These are phyloP conservation scores for Stachybotrys chartarum DNA, from an alignment of 2,329 filamentous ascomycete genomes.

Conservation along the genomic window DNA sequence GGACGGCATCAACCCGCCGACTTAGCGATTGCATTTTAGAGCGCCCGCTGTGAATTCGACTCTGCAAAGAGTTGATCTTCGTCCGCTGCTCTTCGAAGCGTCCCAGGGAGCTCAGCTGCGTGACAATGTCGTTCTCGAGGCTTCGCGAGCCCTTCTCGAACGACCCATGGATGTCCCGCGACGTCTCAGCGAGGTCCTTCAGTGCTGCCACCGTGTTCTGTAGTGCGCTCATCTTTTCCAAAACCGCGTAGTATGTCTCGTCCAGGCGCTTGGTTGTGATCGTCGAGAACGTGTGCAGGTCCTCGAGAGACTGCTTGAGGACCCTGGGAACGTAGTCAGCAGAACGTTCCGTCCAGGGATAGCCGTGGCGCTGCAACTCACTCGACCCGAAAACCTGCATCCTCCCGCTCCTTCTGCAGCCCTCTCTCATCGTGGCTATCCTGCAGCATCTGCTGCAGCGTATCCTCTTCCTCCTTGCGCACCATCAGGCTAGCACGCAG, in stretches of 20 bases:
- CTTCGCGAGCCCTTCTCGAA: conserved; percentile 55
- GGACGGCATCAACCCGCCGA: conserved; percentile 56
- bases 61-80: conserved; percentile 54
- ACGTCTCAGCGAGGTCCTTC: conserved; percentile 58
- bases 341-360: not conserved
- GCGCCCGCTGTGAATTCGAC: conserved; percentile 52
- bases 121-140: conserved; percentile 51
- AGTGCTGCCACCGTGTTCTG: conserved; percentile 58
- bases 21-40: conserved; percentile 53
- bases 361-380: conserved; percentile 13
- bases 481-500: conserved; percentile 33
- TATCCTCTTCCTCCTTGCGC: conserved; percentile 19
- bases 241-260: conserved; percentile 65
- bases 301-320: conserved; percentile 42
- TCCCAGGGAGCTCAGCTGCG: conserved; percentile 53
- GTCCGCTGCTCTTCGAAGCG: conserved; percentile 59
- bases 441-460: conserved; percentile 13
- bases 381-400: conserved; percentile 22
- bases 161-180: conserved; percentile 46
- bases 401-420: conserved; percentile 26
- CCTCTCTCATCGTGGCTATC: conserved; percentile 28
- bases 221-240: conserved; percentile 60
- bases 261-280: conserved; percentile 60
- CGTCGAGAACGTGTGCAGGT: conserved; percentile 54
- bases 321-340: conserved; percentile 27